Evolutionary conservation across 495 filamentous ascomycete genomes (phyloP).

Genomic region (Podospora tetraspora): DNA sequence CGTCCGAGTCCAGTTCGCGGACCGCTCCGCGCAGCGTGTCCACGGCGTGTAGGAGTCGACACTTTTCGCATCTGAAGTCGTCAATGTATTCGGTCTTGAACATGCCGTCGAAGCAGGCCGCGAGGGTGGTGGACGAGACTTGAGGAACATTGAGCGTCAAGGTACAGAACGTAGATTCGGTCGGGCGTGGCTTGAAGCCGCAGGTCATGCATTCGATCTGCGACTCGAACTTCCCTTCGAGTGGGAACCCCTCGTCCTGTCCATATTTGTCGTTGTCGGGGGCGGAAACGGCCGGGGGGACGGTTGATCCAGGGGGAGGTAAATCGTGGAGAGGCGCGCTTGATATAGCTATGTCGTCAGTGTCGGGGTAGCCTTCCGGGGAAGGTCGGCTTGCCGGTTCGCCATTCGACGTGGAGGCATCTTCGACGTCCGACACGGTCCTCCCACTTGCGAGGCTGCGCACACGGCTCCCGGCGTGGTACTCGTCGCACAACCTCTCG

Average conservation of each 20-base stretch:
- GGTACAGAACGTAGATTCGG: conserved; percentile 79
- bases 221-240: conserved; percentile 82
- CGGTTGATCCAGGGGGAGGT: background rate
- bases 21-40: conserved; percentile 31
- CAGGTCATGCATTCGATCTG: conserved; percentile 91
- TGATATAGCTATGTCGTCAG: background rate
- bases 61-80: conserved; percentile 91
- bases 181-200: conserved; percentile 79
- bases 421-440: background rate
- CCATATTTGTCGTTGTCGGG: conserved; percentile 11
- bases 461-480: conserved; percentile 74
- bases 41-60: conserved; percentile 72
- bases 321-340: background rate
- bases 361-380: background rate
- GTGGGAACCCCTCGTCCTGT: conserved; percentile 69
- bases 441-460: conserved; percentile 42
- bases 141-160: conserved; percentile 90
- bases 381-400: background rate
- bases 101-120: conserved; percentile 79
- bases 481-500: conserved; percentile 88
- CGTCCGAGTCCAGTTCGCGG: conserved; percentile 41
- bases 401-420: background rate
- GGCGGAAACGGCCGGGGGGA: background rate
- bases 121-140: conserved; percentile 45
- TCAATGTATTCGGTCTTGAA: conserved; percentile 95